These are phyloP conservation scores for Streptanthus diversifolius DNA, from an alignment of 345 rosid genomes.

Conservation along the genomic window DNA sequence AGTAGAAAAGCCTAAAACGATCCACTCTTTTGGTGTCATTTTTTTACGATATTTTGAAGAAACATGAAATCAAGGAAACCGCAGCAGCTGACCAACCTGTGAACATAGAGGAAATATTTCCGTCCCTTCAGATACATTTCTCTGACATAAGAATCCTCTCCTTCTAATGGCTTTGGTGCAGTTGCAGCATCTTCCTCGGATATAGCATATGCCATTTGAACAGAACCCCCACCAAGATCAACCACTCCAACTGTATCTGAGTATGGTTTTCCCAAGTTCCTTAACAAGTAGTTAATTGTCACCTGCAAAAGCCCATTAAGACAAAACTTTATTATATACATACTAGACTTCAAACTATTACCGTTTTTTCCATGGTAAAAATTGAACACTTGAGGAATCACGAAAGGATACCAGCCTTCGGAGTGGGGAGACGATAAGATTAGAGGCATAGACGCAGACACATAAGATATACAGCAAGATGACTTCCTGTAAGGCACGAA, in stretches of 20 bases:
- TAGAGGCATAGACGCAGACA: not conserved
- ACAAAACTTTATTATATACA: not conserved
- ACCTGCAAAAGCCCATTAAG: slow-evolving; percentile 49
- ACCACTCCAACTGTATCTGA: slow-evolving; percentile 86
- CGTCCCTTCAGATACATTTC: slow-evolving; percentile 76
- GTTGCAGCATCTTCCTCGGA: slow-evolving; percentile 71
- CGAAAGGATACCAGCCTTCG: not conserved
- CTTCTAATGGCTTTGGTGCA: slow-evolving; percentile 59
- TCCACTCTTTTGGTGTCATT: not conserved
- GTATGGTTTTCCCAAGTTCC: slow-evolving; percentile 72
- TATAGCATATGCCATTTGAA: slow-evolving; percentile 99
- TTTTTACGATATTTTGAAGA: not conserved
- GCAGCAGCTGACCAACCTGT: slow-evolving; percentile 51
- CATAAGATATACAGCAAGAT: not conserved
- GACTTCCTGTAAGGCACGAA: not conserved
- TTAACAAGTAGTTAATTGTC: slow-evolving; percentile 81
- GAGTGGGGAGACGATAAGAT: not conserved
- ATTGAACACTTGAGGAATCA: not conserved
- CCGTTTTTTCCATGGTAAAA: not conserved
- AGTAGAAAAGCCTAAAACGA: not conserved
- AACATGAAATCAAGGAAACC: not conserved
- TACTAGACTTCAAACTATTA: not conserved
- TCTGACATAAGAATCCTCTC: slow-evolving; percentile 77
- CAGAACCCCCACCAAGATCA: slow-evolving; percentile 99
- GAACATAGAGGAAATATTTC: slow-evolving; percentile 85